Evolutionary conservation across 148 eudicot species (phyloP).

Genomic region (Arbutus unedo): DNA sequence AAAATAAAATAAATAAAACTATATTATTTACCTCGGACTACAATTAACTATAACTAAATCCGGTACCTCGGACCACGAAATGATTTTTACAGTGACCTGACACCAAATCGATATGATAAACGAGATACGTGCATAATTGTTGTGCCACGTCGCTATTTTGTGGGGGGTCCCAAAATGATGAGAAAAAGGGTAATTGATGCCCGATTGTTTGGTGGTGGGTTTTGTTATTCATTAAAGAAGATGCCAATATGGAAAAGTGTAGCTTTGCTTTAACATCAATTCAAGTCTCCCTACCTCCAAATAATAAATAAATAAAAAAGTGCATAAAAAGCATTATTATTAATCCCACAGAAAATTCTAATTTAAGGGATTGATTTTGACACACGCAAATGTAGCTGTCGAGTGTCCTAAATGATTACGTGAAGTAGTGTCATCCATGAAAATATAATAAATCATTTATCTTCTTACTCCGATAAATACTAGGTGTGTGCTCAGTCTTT

Average conservation of each 20-base stretch:
- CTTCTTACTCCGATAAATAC: no score
- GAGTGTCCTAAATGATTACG: not conserved
- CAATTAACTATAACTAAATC: no score
- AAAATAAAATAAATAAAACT: no score
- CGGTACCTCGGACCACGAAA: no score
- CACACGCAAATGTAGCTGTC: not conserved
- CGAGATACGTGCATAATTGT: not conserved
- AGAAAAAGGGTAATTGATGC: no score
- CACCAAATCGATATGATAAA: no score
- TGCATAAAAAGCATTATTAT: not conserved
- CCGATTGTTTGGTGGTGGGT: not conserved
- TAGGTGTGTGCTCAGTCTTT: no score
- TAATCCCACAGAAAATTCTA: not conserved
- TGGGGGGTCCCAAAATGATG: no score
- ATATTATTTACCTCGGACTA: no score
- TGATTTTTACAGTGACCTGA: no score
- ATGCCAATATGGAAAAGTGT: not conserved
- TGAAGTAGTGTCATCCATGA: not conserved
- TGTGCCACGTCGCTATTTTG: not conserved
- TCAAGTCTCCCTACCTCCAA: not conserved
- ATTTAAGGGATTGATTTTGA: not conserved
- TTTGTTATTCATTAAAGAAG: not conserved
- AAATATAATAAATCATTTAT: no score
- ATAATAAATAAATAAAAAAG: not conserved
- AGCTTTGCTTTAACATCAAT: slow-evolving; percentile 10